Conservation (phyloP, 2,329 filamentous ascomycete species). For the Rutstroemia sp. region DNA sequence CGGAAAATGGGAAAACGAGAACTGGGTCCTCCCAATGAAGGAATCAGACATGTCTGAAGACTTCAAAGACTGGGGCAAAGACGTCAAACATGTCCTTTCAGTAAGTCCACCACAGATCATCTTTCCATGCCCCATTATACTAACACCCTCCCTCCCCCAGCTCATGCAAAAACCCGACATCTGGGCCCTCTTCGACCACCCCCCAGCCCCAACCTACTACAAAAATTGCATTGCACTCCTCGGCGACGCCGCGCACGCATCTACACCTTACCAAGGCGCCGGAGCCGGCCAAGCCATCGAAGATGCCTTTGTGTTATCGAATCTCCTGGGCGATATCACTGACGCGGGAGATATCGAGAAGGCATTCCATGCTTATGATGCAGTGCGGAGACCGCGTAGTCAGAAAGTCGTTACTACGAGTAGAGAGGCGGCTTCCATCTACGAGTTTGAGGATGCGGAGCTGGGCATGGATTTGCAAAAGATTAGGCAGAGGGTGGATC, state of each 20-base stretch:
- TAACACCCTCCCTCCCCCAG: not conserved
- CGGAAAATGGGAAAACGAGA: slow-evolving; percentile 30
- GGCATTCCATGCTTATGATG: slow-evolving; percentile 46
- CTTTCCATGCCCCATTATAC: not conserved
- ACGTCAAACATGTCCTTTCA: slow-evolving; percentile 30
- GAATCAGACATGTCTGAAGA: slow-evolving; percentile 33
- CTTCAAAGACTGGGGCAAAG: slow-evolving; percentile 33
- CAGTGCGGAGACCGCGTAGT: slow-evolving; percentile 34
- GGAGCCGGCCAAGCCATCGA: slow-evolving; percentile 50
- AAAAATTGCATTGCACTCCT: slow-evolving; percentile 38
- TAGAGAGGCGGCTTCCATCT: slow-evolving; percentile 28
- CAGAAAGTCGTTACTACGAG: slow-evolving; percentile 28
- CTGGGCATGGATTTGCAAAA: slow-evolving; percentile 31
- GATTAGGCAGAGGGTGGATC: slow-evolving; percentile 31
- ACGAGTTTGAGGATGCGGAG: slow-evolving; percentile 38
- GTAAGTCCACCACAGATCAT: not conserved
- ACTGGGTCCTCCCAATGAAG: slow-evolving; percentile 35
- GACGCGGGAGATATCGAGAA: slow-evolving; percentile 31
- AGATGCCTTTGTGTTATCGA: slow-evolving; percentile 40
- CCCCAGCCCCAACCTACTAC: slow-evolving; percentile 37
- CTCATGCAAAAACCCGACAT: slow-evolving; percentile 34
- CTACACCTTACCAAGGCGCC: slow-evolving; percentile 46
- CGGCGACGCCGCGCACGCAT: slow-evolving; percentile 50
- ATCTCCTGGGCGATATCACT: slow-evolving; percentile 38
- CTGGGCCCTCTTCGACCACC: slow-evolving; percentile 49